phyloP scores from a whole-genome alignment of 176 grass and related monocot species.

The Thalia dealbata region DNA sequence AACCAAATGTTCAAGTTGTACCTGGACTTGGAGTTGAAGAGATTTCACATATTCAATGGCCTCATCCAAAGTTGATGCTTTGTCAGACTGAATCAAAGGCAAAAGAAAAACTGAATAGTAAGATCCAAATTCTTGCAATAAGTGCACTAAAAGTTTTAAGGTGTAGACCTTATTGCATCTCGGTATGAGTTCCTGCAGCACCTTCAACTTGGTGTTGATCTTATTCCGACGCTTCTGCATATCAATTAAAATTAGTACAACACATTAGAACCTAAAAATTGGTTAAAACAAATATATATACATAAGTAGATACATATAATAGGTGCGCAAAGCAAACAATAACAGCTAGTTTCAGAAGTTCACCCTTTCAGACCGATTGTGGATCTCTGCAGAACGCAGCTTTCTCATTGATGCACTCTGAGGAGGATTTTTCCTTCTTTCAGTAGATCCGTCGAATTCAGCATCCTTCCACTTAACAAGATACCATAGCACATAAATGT shows the following conservation, averaged over 20 bases:
- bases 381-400: constrained; percentile 19
- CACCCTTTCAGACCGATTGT: constrained; percentile 37
- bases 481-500: background rate
- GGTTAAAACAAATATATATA: background rate
- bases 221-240: constrained; percentile 13
- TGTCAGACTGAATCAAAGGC: constrained; percentile 22
- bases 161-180: constrained; percentile 8
- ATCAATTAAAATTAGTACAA: background rate
- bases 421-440: constrained; percentile 5
- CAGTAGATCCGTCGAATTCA: background rate
- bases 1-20: background rate
- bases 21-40: constrained; percentile 30
- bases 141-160: background rate
- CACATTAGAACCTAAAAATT: background rate
- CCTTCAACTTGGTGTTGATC: constrained; percentile 24
- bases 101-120: background rate
- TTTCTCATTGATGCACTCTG: constrained; percentile 11
- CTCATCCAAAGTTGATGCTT: constrained; percentile 28
- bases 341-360: background rate
- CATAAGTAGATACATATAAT: no score
- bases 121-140: background rate
- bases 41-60: constrained; percentile 29
- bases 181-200: constrained; percentile 23
- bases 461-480: constrained; percentile 6
- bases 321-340: background rate